phyloP scores from a whole-genome alignment of 805 yeast genomes.

The Saturnispora sanitii region DNA sequence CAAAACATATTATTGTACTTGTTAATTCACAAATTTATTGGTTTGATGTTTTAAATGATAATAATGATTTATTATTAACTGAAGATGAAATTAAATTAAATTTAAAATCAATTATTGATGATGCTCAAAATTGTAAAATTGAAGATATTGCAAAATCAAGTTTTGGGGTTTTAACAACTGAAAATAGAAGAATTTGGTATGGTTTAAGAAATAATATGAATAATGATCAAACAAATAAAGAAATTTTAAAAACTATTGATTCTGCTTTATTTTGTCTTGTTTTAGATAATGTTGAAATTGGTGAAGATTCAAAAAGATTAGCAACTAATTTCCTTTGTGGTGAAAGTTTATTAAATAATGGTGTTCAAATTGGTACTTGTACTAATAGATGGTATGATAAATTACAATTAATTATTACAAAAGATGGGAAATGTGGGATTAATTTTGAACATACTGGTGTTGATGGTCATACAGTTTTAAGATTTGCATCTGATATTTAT shows the following conservation, averaged over 20 bases:
- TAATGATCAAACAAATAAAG: constrained; percentile 44
- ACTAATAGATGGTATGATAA: constrained; percentile 91
- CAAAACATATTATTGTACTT: constrained; percentile 74
- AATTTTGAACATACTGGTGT: constrained; percentile 93
- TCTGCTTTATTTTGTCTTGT: constrained; percentile 76
- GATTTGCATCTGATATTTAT: constrained; percentile 83
- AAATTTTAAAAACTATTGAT: constrained; percentile 67
- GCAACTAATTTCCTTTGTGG: constrained; percentile 87
- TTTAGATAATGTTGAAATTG: constrained; percentile 64
- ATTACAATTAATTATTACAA: constrained; percentile 75
- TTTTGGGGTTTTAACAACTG: constrained; percentile 85
- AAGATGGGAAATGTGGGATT: constrained; percentile 86
- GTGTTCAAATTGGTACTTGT: constrained; percentile 89
- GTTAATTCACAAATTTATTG: constrained; percentile 86
- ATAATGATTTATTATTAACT: constrained; percentile 60
- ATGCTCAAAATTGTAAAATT: constrained; percentile 45
- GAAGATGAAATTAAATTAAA: constrained; percentile 70
- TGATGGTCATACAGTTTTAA: constrained; percentile 86
- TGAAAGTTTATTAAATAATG: constrained; percentile 63
- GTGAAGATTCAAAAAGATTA: constrained; percentile 50
- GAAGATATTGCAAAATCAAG: constrained; percentile 64
- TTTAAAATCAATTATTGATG: constrained; percentile 65
- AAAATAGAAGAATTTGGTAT: constrained; percentile 84
- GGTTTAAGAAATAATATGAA: constrained; percentile 46
- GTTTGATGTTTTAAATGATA: constrained; percentile 80